Base-by-base conservation (phyloP, 768 basidiomycete genomes). In the Sporobolomyces phaffii region DNA sequence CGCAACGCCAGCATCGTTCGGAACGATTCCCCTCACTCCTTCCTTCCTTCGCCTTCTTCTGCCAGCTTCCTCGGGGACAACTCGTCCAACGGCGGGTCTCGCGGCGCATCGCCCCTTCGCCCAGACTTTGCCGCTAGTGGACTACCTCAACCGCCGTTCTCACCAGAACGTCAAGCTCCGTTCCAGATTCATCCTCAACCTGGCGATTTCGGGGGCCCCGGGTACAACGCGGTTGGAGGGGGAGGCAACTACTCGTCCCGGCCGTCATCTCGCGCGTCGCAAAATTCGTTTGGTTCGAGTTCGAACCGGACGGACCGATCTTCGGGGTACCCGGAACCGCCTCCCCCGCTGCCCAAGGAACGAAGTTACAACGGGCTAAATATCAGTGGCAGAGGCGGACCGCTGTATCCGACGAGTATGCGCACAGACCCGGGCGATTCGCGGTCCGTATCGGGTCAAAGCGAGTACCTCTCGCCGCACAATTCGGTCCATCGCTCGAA, bases 401-500 rank as follows among this genome's bases (percentile, higher is more conserved):
- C 65, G 8, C 38, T 68, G 11, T 68, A 62, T 44, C 47, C 64
- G 38, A 69, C 63, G 62, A 60, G 56, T 38, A 33, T 68, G 44
- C 9, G 57, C 49, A 58, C 56, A 14, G 56, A 58, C n/a, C 56
- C 56, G 8, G 56, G 56, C 29, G 62, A 64, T 24, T 41, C 47
- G 6, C 53, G 65, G 4, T 56, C 60, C 14, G 31, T 45, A 0
- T 56, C 54, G 33, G 52, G 45, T 3, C 33, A 51, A 15, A 63
- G 69, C 33, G 69, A 67, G 5, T 56, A 69, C 24, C 64, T 69
- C 33, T 64, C 70, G 31, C 73, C 73, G 11, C 51, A 63, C 62
- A 56, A 70, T 5, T 61, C 67, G 60, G 47, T 75, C 20, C 72
- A 73, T 36, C 77, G 79, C 33, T 77, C 79, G 11, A 73, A 73